Base-by-base conservation (phyloP, 129 eudicot species). In the Oenanthe sinensis region DNA sequence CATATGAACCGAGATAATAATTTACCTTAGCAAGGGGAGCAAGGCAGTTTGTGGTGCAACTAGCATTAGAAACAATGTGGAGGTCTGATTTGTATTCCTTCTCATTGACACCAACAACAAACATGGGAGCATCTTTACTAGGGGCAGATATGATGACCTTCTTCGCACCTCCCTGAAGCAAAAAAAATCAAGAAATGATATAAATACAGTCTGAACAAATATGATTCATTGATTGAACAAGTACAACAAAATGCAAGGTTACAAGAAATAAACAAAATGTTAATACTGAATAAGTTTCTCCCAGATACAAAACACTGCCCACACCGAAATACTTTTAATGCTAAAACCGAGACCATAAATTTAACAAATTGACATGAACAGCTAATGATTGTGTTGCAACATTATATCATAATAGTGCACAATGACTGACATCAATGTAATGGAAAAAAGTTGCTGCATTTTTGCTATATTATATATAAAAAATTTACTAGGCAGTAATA, bases 21-120 rank as follows among this genome's bases (percentile, higher is more conserved):
- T 26, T 4, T 69, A 83, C 92, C 93, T 89, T 89, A 1, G 89
- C 93, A 37, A 89, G 89, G 30, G 93, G 93, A 72, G 93, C 91
- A 76, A 89, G 91, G 77, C 91, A 89, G 83, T 89, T 89, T 63
- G 91, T 89, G 74, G 93, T 89, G 80, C 91, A 89, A 50, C 89
- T 87, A 78, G 93, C 93, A 65, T 89, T 89, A n/a, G 93, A 89
- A 76, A 89, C 89, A 46, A 89, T 85, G 80, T 89, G 84, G 75
- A 87, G 83, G 68, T 89, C 89, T 11, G 88, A 75, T 28, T 72
- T 89, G 89, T 89, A 89, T 71, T 89, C 91, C 83, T 87, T 87
- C 91, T 87, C 93, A 46, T 89, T 89, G 81, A 89, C 93, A 82
- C 93, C 93, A 72, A 89, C 89, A 30, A 89, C 93, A 44, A 89